Evolutionary conservation across 2,329 filamentous ascomycete genomes (phyloP).

Genomic region (Hansfordia pulvinata): DNA sequence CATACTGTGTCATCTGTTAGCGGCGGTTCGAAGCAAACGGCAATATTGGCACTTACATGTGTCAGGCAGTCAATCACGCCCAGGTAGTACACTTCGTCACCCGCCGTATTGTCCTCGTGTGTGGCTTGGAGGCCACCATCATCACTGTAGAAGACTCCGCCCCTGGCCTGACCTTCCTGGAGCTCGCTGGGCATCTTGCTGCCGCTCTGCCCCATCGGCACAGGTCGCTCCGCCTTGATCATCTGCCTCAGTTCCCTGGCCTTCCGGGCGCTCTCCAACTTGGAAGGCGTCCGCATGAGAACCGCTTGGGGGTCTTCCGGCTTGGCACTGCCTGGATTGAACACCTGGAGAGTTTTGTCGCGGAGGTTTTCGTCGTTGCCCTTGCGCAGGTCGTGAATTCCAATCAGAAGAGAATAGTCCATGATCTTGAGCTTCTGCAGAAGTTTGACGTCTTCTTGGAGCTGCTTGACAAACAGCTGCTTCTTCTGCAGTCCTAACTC

Average conservation of each 20-base stretch:
- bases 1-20: constrained; percentile 47
- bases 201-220: constrained; percentile 76
- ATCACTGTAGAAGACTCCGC: constrained; percentile 78
- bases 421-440: constrained; percentile 88
- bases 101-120: constrained; percentile 72
- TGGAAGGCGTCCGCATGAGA: constrained; percentile 81
- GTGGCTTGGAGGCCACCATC: constrained; percentile 90
- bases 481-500: constrained; percentile 87
- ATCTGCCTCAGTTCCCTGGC: constrained; percentile 83
- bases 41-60: constrained; percentile 51
- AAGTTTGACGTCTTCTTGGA: constrained; percentile 74
- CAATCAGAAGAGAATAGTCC: constrained; percentile 94
- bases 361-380: constrained; percentile 93
- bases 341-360: constrained; percentile 81
- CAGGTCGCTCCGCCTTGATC: constrained; percentile 81
- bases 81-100: constrained; percentile 92
- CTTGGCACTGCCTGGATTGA: constrained; percentile 57
- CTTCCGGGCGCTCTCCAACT: constrained; percentile 82
- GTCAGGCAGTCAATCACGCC: constrained; percentile 98
- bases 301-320: constrained; percentile 48
- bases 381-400: constrained; percentile 79
- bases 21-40: neutral
- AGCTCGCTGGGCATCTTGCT: constrained; percentile 87
- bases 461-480: constrained; percentile 74
- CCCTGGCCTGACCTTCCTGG: constrained; percentile 56